A percentile compares a stretch with the other conserved stretches of the same genome.
Evolutionary conservation across 768 basidiomycete genomes (phyloP).

Genomic region (Phaeotremella skinneri): DNA sequence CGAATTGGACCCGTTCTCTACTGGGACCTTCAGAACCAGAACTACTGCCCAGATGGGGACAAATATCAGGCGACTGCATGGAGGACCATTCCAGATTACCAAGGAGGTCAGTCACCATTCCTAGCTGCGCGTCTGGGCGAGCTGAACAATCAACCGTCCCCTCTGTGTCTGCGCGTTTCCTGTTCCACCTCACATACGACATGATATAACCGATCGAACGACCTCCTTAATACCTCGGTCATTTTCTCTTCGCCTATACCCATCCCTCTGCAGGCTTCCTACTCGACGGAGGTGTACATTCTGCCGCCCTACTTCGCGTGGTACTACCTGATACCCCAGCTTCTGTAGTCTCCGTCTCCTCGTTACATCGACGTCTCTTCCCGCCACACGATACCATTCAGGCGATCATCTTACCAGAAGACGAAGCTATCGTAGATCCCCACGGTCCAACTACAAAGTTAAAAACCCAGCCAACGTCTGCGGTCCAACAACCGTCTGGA

Average conservation of each 20-base stretch:
- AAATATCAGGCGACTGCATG: conserved; percentile 81
- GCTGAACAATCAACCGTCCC: too few species aligned
- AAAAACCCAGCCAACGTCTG: conserved; percentile 15
- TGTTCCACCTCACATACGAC: conserved; percentile 5
- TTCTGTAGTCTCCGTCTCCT: conserved; percentile 63
- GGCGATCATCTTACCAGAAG: conserved; percentile 35
- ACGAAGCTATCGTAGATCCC: conserved; percentile 11
- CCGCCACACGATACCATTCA: conserved; percentile 75
- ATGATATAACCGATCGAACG: too few species aligned
- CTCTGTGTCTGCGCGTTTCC: too few species aligned
- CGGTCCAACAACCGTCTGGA: conserved; percentile 23
- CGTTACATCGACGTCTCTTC: conserved; percentile 69
- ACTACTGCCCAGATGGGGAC: conserved; percentile 61
- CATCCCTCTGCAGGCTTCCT: conserved; percentile 69
- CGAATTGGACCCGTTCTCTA: conserved; percentile 70
- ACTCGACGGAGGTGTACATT: conserved; percentile 56
- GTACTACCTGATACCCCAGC: conserved; percentile 61
- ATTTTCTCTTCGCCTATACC: conserved; percentile 6
- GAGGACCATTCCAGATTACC: conserved; percentile 71
- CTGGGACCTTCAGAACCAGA: conserved; percentile 62
- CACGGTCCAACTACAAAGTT: conserved; percentile 38
- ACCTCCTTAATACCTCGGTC: too few species aligned
- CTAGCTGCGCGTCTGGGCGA: background rate
- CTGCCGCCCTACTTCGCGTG: conserved; percentile 57
- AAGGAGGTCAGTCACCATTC: conserved; percentile 39